A percentile compares a stretch with the other conserved stretches of the same genome.
Conservation (phyloP, 2,329 filamentous ascomycete genomes). For the Pseudofabraea citricarpa region DNA sequence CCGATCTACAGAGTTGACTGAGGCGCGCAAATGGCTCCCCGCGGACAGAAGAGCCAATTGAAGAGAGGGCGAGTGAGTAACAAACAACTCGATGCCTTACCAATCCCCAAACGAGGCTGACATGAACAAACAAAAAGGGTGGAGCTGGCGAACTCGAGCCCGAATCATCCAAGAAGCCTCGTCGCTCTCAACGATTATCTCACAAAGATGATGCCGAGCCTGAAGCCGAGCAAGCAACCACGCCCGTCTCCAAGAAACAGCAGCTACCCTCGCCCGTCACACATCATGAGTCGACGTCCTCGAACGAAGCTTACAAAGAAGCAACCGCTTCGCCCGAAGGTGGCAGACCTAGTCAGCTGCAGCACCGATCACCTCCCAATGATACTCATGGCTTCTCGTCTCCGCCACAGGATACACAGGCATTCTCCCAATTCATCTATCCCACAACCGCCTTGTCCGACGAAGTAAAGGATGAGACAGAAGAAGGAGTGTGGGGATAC, state of each 20-base stretch:
- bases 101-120: conserved; percentile 18
- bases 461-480: conserved; percentile 78
- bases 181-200: conserved; percentile 69
- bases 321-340: conserved; percentile 66
- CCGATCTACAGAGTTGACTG: neutral
- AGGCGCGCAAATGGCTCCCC: conserved; percentile 37
- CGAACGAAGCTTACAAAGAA: conserved; percentile 57
- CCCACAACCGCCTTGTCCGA: conserved; percentile 68
- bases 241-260: conserved; percentile 56
- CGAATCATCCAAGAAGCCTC: conserved; percentile 67
- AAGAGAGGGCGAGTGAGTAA: conserved; percentile 71
- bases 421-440: conserved; percentile 75
- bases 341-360: conserved; percentile 48
- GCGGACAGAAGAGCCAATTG: conserved; percentile 73
- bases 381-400: conserved; percentile 35
- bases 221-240: conserved; percentile 38
- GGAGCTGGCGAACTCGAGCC: conserved; percentile 18
- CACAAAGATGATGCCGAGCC: conserved; percentile 26
- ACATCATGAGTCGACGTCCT: conserved; percentile 57
- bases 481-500: conserved; percentile 85
- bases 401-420: conserved; percentile 72
- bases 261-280: conserved; percentile 82
- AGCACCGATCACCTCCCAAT: conserved; percentile 38
- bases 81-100: conserved; percentile 15
- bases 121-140: conserved; percentile 13